Evolutionary conservation across 2,329 filamentous ascomycete species (phyloP).

Genomic region (Podosphaera leucotricha): DNA sequence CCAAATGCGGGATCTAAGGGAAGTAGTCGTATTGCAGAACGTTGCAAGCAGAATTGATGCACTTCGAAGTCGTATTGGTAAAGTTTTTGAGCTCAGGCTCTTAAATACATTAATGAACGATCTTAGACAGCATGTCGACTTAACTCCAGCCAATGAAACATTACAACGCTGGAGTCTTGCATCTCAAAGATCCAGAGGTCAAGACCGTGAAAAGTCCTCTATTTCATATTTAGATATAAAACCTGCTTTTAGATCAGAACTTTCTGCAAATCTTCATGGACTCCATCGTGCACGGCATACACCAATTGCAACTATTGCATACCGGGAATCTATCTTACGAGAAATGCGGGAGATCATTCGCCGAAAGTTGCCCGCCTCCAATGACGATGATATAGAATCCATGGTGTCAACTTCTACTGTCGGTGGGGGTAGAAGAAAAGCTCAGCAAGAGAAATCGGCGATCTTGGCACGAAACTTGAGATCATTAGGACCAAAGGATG

Average conservation of each 20-base stretch:
- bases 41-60: constrained; percentile 54
- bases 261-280: constrained; percentile 51
- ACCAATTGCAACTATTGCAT: constrained; percentile 60
- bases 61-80: constrained; percentile 61
- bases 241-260: constrained; percentile 40
- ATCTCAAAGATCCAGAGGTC: constrained; percentile 47
- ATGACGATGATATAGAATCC: constrained; percentile 69
- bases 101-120: constrained; percentile 56
- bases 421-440: constrained; percentile 38
- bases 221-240: constrained; percentile 60
- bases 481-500: constrained; percentile 59
- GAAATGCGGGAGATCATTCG: constrained; percentile 75
- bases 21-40: constrained; percentile 56
- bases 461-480: constrained; percentile 73
- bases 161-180: constrained; percentile 66
- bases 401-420: constrained; percentile 67
- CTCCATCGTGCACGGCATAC: constrained; percentile 47
- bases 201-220: constrained; percentile 39
- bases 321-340: constrained; percentile 59
- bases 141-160: constrained; percentile 46
- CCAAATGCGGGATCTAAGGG: constrained; percentile 32
- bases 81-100: constrained; percentile 64
- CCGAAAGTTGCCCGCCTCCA: constrained; percentile 69
- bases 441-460: constrained; percentile 61
- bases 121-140: constrained; percentile 55